Evolutionary conservation across 345 rosid genomes (phyloP), one percentile per base, ranked within the genome.

Genomic region (Microthlaspi erraticum): DNA sequence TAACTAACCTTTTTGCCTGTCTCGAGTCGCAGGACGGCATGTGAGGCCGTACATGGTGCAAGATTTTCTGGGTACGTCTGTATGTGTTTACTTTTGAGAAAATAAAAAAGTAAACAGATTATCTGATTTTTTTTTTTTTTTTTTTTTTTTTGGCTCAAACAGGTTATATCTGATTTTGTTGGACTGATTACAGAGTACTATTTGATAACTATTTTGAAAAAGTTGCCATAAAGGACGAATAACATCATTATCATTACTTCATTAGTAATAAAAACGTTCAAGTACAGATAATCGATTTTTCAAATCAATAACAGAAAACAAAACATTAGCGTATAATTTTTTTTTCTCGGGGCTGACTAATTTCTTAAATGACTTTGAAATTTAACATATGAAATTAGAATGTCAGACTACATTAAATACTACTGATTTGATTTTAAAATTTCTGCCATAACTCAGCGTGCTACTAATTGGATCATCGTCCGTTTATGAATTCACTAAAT

Each of bases 41-140:
- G 74, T 75, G 79, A 68, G 65, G 74, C 60, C 74, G 70, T 75
- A 75, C 74, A 68, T 75, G 55, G 79, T 62, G 79, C 79, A 75
- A 65, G 60, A 56, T 75, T 69, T 54, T 63, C 75, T 75, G 60
- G 71, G 60, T 62, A 63, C 79, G 66, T 55, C 68, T 60, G 8
- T 41, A 68, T 68, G 37, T 54, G 59, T 54, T 60, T 60, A 75
- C 69, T 61, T 74, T 60, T 39, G 1, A n/a, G n/a, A n/a, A n/a
- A n/a, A n/a, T 5, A 9, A 39, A 7, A 41, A 59, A 72, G 13
- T 63, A 44, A 61, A 71, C 53, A 32, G 16, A 32, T 39, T 45
- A 64, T 55, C 43, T 56, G 55, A 38, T 26, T 55, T 55, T 64
- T 20, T 20, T 20, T 20, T 20, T 26, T 55, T 55, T 64, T 20